A percentile compares a stretch with the other conserved stretches of the same genome.
Conservation (phyloP, 305 asterid species). For the Ruellia speciosa region DNA sequence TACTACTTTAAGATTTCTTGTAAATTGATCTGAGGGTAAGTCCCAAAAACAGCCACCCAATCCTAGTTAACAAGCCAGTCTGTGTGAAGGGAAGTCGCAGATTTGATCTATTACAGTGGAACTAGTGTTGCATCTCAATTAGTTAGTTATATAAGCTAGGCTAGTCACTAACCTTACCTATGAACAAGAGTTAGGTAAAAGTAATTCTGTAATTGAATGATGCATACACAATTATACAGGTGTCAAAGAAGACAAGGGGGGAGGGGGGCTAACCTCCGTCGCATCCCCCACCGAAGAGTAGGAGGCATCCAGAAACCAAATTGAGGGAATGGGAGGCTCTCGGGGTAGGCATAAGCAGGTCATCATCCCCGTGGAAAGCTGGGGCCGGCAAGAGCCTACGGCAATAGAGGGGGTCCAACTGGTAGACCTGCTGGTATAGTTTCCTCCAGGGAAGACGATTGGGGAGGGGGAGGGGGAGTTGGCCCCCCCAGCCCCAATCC, state of each 20-base stretch:
- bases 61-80: too few relatives aligned
- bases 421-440: conserved; percentile 55
- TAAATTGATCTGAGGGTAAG: too few relatives aligned
- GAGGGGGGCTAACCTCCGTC: conserved; percentile 61
- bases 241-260: not conserved
- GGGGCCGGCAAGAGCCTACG: conserved; percentile 29
- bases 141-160: too few relatives aligned
- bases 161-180: too few relatives aligned
- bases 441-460: conserved; percentile 42
- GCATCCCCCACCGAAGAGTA: conserved; percentile 89
- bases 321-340: conserved; percentile 94
- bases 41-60: too few relatives aligned
- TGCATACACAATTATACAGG: too few relatives aligned
- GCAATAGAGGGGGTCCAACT: conserved; percentile 55
- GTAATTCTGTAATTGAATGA: too few relatives aligned
- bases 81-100: too few relatives aligned
- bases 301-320: conserved; percentile 57
- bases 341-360: conserved; percentile 40
- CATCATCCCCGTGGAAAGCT: conserved; percentile 22
- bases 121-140: too few relatives aligned
- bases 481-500: conserved; percentile 87
- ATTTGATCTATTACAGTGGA: too few relatives aligned
- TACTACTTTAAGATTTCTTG: too few relatives aligned
- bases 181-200: too few relatives aligned
- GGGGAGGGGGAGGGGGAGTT: conserved; percentile 31